Conservation (phyloP, 371 early-diverging fungal genomes). For the Mortierella sp. region DNA sequence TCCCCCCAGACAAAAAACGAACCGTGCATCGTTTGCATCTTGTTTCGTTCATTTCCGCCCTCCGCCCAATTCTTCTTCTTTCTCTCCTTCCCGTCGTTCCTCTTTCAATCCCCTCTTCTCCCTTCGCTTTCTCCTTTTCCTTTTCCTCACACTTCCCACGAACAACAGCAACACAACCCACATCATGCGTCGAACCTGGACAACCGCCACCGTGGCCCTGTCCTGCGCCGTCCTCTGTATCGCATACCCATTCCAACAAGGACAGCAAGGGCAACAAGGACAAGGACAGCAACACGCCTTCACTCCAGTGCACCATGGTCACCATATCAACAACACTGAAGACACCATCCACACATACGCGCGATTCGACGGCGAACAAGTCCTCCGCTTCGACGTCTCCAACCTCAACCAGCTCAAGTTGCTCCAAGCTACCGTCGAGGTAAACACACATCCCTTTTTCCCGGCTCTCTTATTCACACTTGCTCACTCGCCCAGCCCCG, state of each 20-base stretch:
- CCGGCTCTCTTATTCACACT: not conserved
- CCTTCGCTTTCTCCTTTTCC: too few relatives aligned
- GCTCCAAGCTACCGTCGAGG: slow-evolving; percentile 42
- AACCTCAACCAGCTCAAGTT: slow-evolving; percentile 31
- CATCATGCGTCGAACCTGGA: slow-evolving; percentile 32
- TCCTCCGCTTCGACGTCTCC: slow-evolving; percentile 44
- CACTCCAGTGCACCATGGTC: not conserved
- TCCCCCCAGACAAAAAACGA: not conserved
- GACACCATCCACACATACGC: slow-evolving; percentile 26
- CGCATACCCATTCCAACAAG: slow-evolving; percentile 26
- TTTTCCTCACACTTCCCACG: not conserved
- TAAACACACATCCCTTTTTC: slow-evolving; percentile 13
- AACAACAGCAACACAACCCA: not conserved
- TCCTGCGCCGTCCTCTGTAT: slow-evolving; percentile 30
- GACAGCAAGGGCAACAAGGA: too few relatives aligned
- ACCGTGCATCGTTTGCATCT: not conserved
- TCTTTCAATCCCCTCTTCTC: not conserved
- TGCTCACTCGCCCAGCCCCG: not conserved
- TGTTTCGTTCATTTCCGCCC: slow-evolving; percentile 3
- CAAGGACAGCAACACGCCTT: slow-evolving; percentile 14
- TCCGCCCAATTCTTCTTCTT: not conserved
- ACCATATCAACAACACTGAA: slow-evolving; percentile 6
- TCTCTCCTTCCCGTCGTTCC: not conserved
- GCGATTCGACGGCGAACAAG: slow-evolving; percentile 46
- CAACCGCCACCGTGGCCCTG: slow-evolving; percentile 29